phyloP scores from a whole-genome alignment of 768 basidiomycete species.

The Mycena sanguinolenta region DNA sequence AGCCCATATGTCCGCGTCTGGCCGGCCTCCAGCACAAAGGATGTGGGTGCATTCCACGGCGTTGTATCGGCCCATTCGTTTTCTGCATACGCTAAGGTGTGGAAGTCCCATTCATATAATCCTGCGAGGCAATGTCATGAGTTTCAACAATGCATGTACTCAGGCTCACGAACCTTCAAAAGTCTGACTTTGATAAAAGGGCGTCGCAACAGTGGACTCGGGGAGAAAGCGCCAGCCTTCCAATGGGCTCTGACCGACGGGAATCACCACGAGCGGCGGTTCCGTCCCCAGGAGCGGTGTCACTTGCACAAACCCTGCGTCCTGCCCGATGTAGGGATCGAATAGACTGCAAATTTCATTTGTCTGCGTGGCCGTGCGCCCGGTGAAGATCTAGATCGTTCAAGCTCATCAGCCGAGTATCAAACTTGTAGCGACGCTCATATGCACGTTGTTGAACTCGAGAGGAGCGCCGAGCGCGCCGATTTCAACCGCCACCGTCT shows the following conservation, averaged over 20 bases:
- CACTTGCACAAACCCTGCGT: constrained; percentile 66
- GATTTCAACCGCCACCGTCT: constrained; percentile 62
- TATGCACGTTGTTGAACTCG: constrained; percentile 67
- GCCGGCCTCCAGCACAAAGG: constrained; percentile 57
- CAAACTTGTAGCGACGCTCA: background rate
- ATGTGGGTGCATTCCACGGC: constrained; percentile 69
- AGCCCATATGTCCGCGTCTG: constrained; percentile 67
- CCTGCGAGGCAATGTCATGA: constrained; percentile 16
- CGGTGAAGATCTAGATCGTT: constrained; percentile 68
- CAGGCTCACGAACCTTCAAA: constrained; percentile 55
- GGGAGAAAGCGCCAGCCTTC: constrained; percentile 72
- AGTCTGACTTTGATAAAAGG: constrained; percentile 70
- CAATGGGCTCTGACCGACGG: constrained; percentile 60
- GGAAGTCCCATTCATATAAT: constrained; percentile 72
- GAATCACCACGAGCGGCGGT: constrained; percentile 63
- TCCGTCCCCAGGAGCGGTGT: constrained; percentile 68
- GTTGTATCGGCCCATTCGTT: constrained; percentile 66
- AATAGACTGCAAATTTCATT: constrained; percentile 67
- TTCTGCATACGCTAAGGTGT: constrained; percentile 67
- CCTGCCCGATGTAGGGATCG: constrained; percentile 70
- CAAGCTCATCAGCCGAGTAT: background rate
- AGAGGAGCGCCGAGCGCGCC: constrained; percentile 66
- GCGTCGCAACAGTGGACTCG: constrained; percentile 58
- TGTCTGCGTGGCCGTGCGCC: constrained; percentile 62
- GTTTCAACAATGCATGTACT: background rate